Evolutionary conservation across 2,329 filamentous ascomycete genomes (phyloP).

Genomic region (Pseudogymnoascus destructans): DNA sequence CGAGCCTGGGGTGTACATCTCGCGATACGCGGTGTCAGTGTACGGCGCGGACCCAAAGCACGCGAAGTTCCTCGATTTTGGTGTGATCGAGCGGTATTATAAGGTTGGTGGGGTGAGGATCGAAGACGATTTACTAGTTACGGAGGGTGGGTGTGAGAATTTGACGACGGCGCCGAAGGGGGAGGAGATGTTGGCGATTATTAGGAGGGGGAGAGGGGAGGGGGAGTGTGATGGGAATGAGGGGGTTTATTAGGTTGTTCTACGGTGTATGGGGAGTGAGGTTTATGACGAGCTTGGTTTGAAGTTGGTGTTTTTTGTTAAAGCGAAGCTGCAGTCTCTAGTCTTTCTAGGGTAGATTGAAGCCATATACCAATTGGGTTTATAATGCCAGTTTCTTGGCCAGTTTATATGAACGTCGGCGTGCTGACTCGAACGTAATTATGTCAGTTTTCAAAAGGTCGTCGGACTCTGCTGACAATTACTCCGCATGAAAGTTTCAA

Average conservation of each 20-base stretch:
- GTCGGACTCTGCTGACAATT: neutral
- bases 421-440: neutral
- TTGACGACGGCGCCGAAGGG: slow-evolving; percentile 69
- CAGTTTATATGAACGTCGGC: neutral
- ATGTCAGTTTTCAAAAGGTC: neutral
- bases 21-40: slow-evolving; percentile 58
- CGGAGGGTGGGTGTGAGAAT: slow-evolving; percentile 66
- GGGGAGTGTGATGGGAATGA: slow-evolving; percentile 1
- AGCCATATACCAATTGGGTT: neutral
- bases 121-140: slow-evolving; percentile 81
- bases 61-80: slow-evolving; percentile 49
- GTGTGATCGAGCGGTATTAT: slow-evolving; percentile 56
- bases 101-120: slow-evolving; percentile 79
- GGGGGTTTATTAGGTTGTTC: neutral
- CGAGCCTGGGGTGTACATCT: slow-evolving; percentile 70
- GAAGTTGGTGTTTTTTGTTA: neutral
- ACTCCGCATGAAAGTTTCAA: neutral
- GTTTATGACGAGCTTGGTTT: neutral
- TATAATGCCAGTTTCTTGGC: neutral
- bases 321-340: neutral
- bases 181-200: slow-evolving; percentile 52
- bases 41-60: slow-evolving; percentile 47
- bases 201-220: slow-evolving; percentile 30
- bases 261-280: neutral
- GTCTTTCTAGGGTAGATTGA: neutral